Evolutionary conservation across 1,284 basidiomycete genomes (phyloP).

Genomic region (Cryptococcus neoformans): DNA sequence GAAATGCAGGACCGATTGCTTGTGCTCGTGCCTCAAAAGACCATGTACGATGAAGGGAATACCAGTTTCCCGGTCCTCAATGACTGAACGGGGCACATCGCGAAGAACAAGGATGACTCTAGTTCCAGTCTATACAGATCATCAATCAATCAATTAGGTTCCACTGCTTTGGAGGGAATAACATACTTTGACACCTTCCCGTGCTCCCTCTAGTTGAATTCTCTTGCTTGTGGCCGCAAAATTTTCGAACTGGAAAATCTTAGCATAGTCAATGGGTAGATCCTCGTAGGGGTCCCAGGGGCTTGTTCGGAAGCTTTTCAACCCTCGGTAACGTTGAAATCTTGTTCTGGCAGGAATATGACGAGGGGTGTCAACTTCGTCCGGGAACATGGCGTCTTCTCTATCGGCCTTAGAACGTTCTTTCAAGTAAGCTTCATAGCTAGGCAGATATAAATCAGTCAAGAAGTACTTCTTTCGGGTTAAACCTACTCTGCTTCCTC

Average conservation of each 20-base stretch:
- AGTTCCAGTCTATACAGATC: conserved; percentile 62
- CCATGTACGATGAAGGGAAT: conserved; percentile 74
- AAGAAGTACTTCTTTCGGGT: no score
- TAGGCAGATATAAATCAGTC: no score
- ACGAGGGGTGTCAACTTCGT: conserved; percentile 95
- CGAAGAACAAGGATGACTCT: conserved; percentile 71
- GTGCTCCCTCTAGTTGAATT: conserved; percentile 64
- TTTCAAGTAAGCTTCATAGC: conserved; percentile 65
- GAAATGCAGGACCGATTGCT: conserved; percentile 90
- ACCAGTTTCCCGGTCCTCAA: conserved; percentile 50
- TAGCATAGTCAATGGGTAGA: conserved; percentile 86
- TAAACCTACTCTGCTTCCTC: conserved; percentile 78
- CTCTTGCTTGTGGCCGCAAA: conserved; percentile 80
- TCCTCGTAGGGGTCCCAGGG: conserved; percentile 99
- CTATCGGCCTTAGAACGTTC: conserved; percentile 63
- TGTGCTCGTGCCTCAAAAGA: conserved; percentile 92
- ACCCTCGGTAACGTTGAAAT: conserved; percentile 88
- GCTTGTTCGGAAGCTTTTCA: conserved; percentile 89
- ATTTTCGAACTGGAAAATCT: conserved; percentile 97
- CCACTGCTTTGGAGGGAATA: neutral
- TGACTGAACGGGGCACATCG: conserved; percentile 59
- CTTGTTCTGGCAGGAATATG: conserved; percentile 79
- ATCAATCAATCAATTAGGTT: conserved; percentile 20
- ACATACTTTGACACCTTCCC: conserved; percentile 66
- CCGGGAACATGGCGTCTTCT: conserved; percentile 83